Evolutionary conservation across 2,329 filamentous ascomycete species (phyloP).

Genomic region (Fusarium sp.): DNA sequence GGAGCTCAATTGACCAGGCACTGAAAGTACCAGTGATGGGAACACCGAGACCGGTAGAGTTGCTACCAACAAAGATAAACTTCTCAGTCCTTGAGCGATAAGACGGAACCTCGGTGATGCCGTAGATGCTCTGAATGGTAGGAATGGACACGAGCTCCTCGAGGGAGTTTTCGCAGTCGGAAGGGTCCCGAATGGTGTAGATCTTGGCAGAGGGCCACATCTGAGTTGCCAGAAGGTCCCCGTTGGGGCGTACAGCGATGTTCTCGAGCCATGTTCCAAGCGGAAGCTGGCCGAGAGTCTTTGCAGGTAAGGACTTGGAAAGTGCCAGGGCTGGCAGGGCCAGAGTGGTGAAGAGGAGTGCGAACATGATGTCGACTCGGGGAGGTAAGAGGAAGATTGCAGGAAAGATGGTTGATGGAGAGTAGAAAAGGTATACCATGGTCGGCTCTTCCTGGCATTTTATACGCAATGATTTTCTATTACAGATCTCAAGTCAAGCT

Average conservation of each 20-base stretch:
- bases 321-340: slow-evolving; percentile 6
- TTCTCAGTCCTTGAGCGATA: slow-evolving; percentile 7
- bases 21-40: slow-evolving; percentile 22
- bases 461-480: not conserved
- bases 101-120: slow-evolving; percentile 22
- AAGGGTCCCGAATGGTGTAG: slow-evolving; percentile 28
- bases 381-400: not conserved
- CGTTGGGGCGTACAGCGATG: slow-evolving; percentile 31
- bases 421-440: not conserved
- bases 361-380: slow-evolving; percentile 8
- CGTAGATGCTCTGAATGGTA: slow-evolving; percentile 25
- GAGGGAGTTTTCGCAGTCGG: not conserved
- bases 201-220: slow-evolving; percentile 23
- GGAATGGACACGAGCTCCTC: slow-evolving; percentile 32
- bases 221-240: slow-evolving; percentile 29
- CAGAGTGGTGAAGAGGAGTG: not conserved
- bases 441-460: not conserved
- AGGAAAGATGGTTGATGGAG: not conserved
- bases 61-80: slow-evolving; percentile 32
- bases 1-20: slow-evolving; percentile 24
- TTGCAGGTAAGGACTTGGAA: slow-evolving; percentile 17
- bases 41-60: slow-evolving; percentile 14
- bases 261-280: slow-evolving; percentile 36
- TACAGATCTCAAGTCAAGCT: not conserved
- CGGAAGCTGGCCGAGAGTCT: slow-evolving; percentile 20